Evolutionary conservation across 257 asterid species (phyloP), one percentile per base, ranked within the genome.

Genomic region (Capsicum pubescens): DNA sequence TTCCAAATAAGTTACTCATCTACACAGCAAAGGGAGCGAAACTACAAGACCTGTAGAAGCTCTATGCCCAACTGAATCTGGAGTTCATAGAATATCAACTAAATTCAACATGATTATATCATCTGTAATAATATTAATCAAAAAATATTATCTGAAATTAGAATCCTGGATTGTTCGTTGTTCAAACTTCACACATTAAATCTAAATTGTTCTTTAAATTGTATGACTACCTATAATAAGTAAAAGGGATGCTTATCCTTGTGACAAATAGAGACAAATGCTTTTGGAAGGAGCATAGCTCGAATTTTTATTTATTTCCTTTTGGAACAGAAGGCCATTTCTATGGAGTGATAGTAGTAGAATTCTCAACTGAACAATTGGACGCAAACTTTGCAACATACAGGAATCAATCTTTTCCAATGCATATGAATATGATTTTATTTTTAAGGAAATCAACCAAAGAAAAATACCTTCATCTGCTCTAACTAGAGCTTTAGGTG

Each of bases 381-480:
- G 21, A 76, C 9, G 9, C 13, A 76, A 54, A 76, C 58, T 76
- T 76, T 8, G 64, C 48, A 52, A 26, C 21, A 76, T 26, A 76
- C 48, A 50, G 81, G 48, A 19, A 76, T 14, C 81, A 26, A 52
- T 76, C 48, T 52, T 76, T 76, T 48, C 48, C 14, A 52, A 52
- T 21, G 81, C 63, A 76, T 26, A 54, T 32, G 60, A 12, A 52
- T 52, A 52, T 76, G 64, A 36, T 76, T 76, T 76, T 76, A 14
- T 26, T 26, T 54, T 32, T 76, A 26, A 74, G 58, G 70, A 80
- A 7, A 21, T 52, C 48, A 36, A 36, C 84, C 74, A 57, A 85
- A 71, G 55, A 85, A 77, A 72, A 82, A 71, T 91, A 95, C 97
- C 99, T 91, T 91, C 92, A 83, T 84, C 85, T 69, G 88, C 85